Evolutionary conservation across 306 rosid genomes (phyloP), one percentile per base, ranked within the genome.

Genomic region (Fagus crenata): DNA sequence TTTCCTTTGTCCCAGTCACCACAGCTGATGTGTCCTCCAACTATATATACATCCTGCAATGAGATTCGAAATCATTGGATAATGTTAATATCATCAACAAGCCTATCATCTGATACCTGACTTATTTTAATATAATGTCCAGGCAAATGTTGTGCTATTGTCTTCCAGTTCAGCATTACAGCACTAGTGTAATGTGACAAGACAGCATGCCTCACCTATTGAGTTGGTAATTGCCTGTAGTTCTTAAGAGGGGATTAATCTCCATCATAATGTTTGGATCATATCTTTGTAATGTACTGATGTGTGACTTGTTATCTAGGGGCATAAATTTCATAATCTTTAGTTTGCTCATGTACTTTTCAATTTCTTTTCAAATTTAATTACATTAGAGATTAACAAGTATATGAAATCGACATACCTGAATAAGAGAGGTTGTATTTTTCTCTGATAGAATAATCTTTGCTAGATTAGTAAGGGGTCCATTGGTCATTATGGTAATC

Each of bases 391-490:
- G 49, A 15, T 33, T 35, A 79, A 22, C 28, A 7, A 46, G 51
- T 46, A 14, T 14, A 46, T 46, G 51, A 46, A 53, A 37, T 71
- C 17, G 40, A 84, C 82, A 77, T 9, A 90, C 99, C 89, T 87
- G 84, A 81, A 95, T 90, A 75, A 53, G 69, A 17, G 89, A 88
- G 87, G 81, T 81, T 14, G 88, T 80, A 28, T 86, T 86, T 69
- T 81, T 82, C 35, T 78, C 2, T n/a, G 89, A 86, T 22, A 85
- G 67, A 71, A 88, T 71, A 42, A 85, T 81, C 80, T 88, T 89
- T 54, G 97, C 97, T 76, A 95, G 83, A 86, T 84, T 92, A 65
- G 99, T 95, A 78, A 95, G 84, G 53, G 99, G 99, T 64, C 99
- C 99, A 86, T 90, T 95, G 67, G 97, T 91, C 56, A 95, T 81